phyloP scores from a whole-genome alignment of 768 basidiomycete genomes.

The Fibroporia radiculosa region DNA sequence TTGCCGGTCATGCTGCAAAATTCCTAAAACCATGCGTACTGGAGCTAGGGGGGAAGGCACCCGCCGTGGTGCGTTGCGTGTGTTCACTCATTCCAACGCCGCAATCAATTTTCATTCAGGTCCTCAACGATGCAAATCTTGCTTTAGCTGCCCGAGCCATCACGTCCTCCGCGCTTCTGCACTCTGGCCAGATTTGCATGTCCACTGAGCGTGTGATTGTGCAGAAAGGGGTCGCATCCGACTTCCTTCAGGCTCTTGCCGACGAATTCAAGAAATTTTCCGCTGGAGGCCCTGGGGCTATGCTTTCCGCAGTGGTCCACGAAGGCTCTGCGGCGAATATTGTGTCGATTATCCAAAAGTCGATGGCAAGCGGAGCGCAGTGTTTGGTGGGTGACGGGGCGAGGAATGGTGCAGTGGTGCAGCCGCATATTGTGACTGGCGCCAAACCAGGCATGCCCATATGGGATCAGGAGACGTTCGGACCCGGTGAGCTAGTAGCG shows the following conservation, averaged over 20 bases:
- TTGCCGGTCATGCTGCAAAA: constrained; percentile 48
- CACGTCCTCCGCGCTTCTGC: constrained; percentile 34
- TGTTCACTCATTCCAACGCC: too few relatives aligned
- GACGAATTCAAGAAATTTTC: not conserved
- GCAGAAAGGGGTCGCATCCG: constrained; percentile 27
- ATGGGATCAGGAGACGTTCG: not conserved
- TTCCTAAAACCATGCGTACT: constrained; percentile 46
- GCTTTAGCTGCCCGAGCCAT: constrained; percentile 44
- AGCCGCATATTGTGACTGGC: not conserved
- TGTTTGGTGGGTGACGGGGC: not conserved
- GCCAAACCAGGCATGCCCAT: not conserved
- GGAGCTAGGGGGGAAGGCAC: constrained; percentile 49
- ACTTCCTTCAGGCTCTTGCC: not conserved
- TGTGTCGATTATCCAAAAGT: not conserved
- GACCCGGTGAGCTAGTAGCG: not conserved
- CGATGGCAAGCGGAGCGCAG: not conserved
- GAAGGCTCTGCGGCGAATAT: not conserved
- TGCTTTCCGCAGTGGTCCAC: constrained; percentile 18
- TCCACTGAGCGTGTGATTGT: constrained; percentile 41
- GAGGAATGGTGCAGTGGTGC: not conserved
- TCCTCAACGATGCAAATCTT: constrained; percentile 43
- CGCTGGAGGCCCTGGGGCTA: constrained; percentile 12
- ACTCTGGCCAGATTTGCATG: constrained; percentile 54
- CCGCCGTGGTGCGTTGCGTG: constrained; percentile 34
- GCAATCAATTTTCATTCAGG: constrained; percentile 32